Base-by-base conservation (phyloP, 2,329 filamentous ascomycete species). In the Penicillium oxalicum region DNA sequence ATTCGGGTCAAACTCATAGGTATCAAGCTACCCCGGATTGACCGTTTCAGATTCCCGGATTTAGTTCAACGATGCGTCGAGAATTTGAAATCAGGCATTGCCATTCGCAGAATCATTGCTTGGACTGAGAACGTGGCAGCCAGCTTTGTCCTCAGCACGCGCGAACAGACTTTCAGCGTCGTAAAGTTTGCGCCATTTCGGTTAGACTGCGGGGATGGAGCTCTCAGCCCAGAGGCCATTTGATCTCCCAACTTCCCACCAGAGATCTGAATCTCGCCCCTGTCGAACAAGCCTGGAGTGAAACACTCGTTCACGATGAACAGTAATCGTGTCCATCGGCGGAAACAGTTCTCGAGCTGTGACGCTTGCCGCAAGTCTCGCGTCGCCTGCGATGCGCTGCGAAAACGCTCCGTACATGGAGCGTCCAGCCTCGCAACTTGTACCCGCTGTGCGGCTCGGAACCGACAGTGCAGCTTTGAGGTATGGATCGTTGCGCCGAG, bases 261-360 rank as follows among this genome's bases (percentile, higher is more conserved):
- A 11, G 32, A 28, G 9, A 27, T 12, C 32, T 28, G 33, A 12
- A 26, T 18, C 25, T 9, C 5, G 25, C 33, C 11, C 29, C 29
- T 11, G 29, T 32, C 29, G 29, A 32, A 18, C 18, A 18, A 18
- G 18, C 18, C 18, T 18, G 18, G 18, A 18, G 18, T 1, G 1
- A 18, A 18, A 18, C 18, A 2, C 18, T 18, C 18, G 18, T 24
- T 28, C 40, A 44, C 5, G 8, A 48, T 44, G 46, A 34, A 38
- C 25, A 34, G 5, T 12, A 40, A 44, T 26, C 34, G 40, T 12
- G 35, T 13, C 18, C 40, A 42, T 3, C 60, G 60, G 13, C 60
- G 64, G 27, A 62, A 53, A 26, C 65, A 67, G 39, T 68, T 65
- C 44, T 68, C 64, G 9, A 67, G 64, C 45, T 68, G 65, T 43